A percentile compares a stretch with the other conserved stretches of the same genome.
phyloP scores from a whole-genome alignment of 768 basidiomycete genomes.

The Podaxis pistillaris region DNA sequence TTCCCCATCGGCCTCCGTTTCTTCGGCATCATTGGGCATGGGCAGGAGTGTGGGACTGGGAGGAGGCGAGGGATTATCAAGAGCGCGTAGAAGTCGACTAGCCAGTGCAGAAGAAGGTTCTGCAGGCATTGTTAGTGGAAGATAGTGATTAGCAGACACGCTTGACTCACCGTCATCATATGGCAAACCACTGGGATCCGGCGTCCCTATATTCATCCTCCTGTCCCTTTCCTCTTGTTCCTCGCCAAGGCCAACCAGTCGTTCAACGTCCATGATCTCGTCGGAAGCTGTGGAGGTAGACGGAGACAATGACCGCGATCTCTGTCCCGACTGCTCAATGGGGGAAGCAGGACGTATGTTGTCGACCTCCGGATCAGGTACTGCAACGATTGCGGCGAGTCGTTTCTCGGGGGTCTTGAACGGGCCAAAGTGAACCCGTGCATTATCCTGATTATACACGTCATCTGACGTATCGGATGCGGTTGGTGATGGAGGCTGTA shows the following conservation, averaged over 20 bases:
- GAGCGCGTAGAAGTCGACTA: conserved; percentile 62
- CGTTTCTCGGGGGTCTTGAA: conserved; percentile 53
- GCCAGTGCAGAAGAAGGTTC: conserved; percentile 73
- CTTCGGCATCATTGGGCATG: background rate
- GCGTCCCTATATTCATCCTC: conserved; percentile 38
- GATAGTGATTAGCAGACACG: background rate
- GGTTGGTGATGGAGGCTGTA: conserved; percentile 22
- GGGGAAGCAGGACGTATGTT: conserved; percentile 25
- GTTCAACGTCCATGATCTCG: conserved; percentile 24
- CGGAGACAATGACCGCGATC: conserved; percentile 25
- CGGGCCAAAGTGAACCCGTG: conserved; percentile 50
- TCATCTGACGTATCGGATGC: conserved; percentile 34
- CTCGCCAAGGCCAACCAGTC: conserved; percentile 28
- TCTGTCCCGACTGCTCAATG: background rate
- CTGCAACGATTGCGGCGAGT: conserved; percentile 33
- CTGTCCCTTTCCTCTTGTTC: conserved; percentile 31
- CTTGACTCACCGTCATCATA: conserved; percentile 40
- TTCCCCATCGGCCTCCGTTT: background rate
- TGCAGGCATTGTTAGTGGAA: conserved; percentile 21
- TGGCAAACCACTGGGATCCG: conserved; percentile 39
- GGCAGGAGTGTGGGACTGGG: conserved; percentile 28
- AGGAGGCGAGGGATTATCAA: conserved; percentile 73
- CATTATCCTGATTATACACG: conserved; percentile 42
- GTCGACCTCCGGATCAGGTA: conserved; percentile 8
- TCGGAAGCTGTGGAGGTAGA: conserved; percentile 24